These are phyloP conservation scores for Hypoxylon sp. DNA, from an alignment of 2,329 filamentous ascomycete genomes.

Conservation along the genomic window DNA sequence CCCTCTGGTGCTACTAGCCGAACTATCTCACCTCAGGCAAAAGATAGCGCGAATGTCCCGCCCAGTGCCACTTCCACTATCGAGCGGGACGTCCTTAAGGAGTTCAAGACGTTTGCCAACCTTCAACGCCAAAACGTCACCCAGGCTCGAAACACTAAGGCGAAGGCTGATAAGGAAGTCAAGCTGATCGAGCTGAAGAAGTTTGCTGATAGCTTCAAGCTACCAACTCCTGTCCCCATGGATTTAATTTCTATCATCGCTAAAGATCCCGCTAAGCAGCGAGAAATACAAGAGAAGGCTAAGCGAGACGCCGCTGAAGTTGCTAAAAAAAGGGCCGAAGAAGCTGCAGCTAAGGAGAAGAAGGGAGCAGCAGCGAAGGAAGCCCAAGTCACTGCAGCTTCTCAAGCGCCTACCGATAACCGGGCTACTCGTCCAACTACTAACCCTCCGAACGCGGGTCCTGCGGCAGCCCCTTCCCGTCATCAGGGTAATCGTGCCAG, in stretches of 20 bases:
- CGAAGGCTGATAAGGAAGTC: conserved; percentile 84
- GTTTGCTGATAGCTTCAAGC: conserved; percentile 94
- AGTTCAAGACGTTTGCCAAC: conserved; percentile 75
- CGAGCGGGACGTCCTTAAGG: conserved; percentile 72
- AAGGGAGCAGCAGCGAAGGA: conserved; percentile 65
- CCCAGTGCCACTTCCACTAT: conserved; percentile 73
- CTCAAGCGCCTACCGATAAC: conserved; percentile 46
- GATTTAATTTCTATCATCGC: conserved; percentile 96
- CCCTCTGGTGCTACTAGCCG: conserved; percentile 60
- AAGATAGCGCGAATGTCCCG: conserved; percentile 57
- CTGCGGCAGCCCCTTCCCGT: conserved; percentile 53
- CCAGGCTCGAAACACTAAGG: conserved; percentile 70
- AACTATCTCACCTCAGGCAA: conserved; percentile 58
- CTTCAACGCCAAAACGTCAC: conserved; percentile 70
- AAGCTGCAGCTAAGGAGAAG: conserved; percentile 66
- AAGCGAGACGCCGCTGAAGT: conserved; percentile 79
- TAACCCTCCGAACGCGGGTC: conserved; percentile 43
- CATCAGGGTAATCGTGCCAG: conserved; percentile 65
- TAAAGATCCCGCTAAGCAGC: conserved; percentile 95
- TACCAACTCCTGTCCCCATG: conserved; percentile 90
- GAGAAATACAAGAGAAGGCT: conserved; percentile 91
- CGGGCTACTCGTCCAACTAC: conserved; percentile 55
- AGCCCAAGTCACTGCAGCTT: conserved; percentile 56
- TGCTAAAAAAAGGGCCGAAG: conserved; percentile 62
- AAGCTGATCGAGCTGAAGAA: conserved; percentile 96